phyloP scores from a whole-genome alignment of 495 filamentous ascomycete species.

The Hypoxylon lienhwacheense region DNA sequence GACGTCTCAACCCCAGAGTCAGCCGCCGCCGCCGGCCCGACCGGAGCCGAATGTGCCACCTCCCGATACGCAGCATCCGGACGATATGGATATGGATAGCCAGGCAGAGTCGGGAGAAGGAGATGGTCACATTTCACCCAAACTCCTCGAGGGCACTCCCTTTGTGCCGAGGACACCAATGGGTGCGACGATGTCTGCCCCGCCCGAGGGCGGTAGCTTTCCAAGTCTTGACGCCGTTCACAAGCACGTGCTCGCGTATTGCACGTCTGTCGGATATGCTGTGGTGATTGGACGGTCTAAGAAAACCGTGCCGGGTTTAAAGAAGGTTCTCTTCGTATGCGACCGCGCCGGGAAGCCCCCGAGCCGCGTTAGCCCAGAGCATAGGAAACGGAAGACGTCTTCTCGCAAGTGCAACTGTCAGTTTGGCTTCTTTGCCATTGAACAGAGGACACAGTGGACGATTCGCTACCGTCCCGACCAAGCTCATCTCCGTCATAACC shows the following conservation, averaged over 20 bases:
- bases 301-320: slow-evolving; percentile 58
- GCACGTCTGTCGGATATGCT: slow-evolving; percentile 59
- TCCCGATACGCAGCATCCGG: slow-evolving; percentile 43
- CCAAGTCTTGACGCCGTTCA: slow-evolving; percentile 58
- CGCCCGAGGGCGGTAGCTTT: slow-evolving; percentile 57
- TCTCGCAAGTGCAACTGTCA: slow-evolving; percentile 61
- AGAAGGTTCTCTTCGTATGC: slow-evolving; percentile 61
- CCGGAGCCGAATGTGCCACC: slow-evolving; percentile 40
- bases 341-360: slow-evolving; percentile 59
- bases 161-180: slow-evolving; percentile 50
- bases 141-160: slow-evolving; percentile 47
- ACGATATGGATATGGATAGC: slow-evolving; percentile 49
- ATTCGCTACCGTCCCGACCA: slow-evolving; percentile 57
- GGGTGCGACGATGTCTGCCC: slow-evolving; percentile 55
- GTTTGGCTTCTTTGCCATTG: slow-evolving; percentile 61
- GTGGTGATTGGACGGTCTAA: slow-evolving; percentile 61
- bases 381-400: slow-evolving; percentile 58
- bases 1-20: slow-evolving; percentile 33
- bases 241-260: slow-evolving; percentile 54
- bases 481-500: slow-evolving; percentile 55
- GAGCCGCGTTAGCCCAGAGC: slow-evolving; percentile 53
- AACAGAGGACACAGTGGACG: slow-evolving; percentile 59
- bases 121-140: slow-evolving; percentile 46
- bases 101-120: slow-evolving; percentile 44
- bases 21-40: slow-evolving; percentile 38